A percentile compares a stretch with the other conserved stretches of the same genome.
These are phyloP conservation scores for Cryptosporidium tyzzeri DNA, from an alignment of 169 alveolate species.

Conservation along the genomic window DNA sequence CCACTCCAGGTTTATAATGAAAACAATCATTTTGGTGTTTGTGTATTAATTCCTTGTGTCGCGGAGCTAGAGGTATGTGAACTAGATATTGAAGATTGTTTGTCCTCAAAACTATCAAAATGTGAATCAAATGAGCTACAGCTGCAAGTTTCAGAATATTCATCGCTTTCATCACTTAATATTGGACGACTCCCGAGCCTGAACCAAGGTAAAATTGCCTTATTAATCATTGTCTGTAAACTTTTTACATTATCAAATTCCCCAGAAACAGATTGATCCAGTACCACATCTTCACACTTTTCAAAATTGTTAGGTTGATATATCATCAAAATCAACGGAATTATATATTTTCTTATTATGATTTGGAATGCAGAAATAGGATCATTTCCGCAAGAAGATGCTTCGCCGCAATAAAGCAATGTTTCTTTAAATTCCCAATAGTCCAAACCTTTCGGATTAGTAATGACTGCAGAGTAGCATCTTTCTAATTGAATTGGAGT, in stretches of 20 bases:
- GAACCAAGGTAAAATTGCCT: slow-evolving; percentile 67
- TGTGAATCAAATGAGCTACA: slow-evolving; percentile 29
- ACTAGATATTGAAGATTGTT: not conserved
- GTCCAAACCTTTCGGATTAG: slow-evolving; percentile 61
- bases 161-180: slow-evolving; percentile 37
- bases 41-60: not conserved
- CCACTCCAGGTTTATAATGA: not conserved
- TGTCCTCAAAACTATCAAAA: not conserved
- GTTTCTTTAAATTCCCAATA: slow-evolving; percentile 74
- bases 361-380: slow-evolving; percentile 57
- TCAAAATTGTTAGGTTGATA: slow-evolving; percentile 73
- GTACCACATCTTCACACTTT: slow-evolving; percentile 59
- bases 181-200: slow-evolving; percentile 47
- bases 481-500: slow-evolving; percentile 67
- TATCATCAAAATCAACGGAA: slow-evolving; percentile 57
- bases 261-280: not conserved
- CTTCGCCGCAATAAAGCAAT: slow-evolving; percentile 71
- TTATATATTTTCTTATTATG: slow-evolving; percentile 51
- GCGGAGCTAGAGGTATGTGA: not conserved
- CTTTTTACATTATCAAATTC: not conserved
- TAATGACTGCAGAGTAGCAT: slow-evolving; percentile 62
- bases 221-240: slow-evolving; percentile 61
- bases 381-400: slow-evolving; percentile 42
- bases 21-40: not conserved
- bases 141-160: slow-evolving; percentile 43